These are phyloP conservation scores for Leccinellum rugosiceps DNA, from an alignment of 768 basidiomycete species.

Conservation along the genomic window DNA sequence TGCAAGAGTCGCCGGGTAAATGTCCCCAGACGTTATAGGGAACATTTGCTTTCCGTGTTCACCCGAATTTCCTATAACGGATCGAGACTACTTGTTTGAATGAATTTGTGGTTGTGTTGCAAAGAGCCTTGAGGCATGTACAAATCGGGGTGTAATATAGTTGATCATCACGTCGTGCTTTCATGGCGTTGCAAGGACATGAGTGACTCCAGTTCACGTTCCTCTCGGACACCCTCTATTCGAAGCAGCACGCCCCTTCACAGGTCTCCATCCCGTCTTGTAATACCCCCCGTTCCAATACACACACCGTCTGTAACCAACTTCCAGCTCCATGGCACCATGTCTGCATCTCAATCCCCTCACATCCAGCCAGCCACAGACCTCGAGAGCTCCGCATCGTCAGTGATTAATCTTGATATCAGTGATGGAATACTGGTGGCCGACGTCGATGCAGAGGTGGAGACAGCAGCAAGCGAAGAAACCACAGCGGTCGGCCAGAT, in stretches of 20 bases:
- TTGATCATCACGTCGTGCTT: background rate
- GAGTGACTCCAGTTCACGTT: constrained; percentile 24
- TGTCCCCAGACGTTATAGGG: too few species aligned
- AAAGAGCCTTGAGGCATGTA: background rate
- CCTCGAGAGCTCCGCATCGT: constrained; percentile 67
- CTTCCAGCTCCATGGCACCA: constrained; percentile 47
- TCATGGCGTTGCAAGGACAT: constrained; percentile 18
- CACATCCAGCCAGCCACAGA: constrained; percentile 31
- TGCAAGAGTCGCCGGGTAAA: background rate
- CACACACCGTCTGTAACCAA: constrained; percentile 56
- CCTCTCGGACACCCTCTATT: constrained; percentile 33
- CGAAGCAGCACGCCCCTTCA: constrained; percentile 35
- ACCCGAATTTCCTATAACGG: too few species aligned
- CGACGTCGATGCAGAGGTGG: constrained; percentile 64
- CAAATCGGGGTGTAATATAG: background rate
- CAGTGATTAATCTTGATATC: constrained; percentile 62
- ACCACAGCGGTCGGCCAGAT: constrained; percentile 45
- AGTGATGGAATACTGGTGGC: constrained; percentile 69
- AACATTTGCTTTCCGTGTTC: too few species aligned
- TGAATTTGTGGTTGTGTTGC: constrained; percentile 17
- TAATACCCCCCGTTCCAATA: constrained; percentile 48
- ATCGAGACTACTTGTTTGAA: background rate
- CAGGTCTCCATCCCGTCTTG: constrained; percentile 50
- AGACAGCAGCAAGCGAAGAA: constrained; percentile 53
- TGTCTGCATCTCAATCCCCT: constrained; percentile 28